Evolutionary conservation across 1,139 yeast species (phyloP).

Genomic region (Magnusiomyces tetraspermus): DNA sequence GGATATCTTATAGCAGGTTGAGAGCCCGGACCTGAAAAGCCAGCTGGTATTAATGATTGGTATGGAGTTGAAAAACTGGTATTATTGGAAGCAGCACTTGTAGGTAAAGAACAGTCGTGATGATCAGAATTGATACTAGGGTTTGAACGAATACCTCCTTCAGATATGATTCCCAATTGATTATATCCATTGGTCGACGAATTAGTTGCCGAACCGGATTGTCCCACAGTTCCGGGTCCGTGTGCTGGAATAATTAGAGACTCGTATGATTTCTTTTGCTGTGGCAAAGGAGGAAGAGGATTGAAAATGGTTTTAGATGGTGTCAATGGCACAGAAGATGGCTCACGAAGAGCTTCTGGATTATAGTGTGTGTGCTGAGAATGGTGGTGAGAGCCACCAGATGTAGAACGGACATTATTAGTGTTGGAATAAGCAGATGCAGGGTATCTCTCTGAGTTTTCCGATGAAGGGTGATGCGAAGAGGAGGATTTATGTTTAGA

Average conservation of each 20-base stretch:
- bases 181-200: background rate
- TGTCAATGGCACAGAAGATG: slow-evolving; percentile 13
- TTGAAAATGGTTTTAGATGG: slow-evolving; percentile 22
- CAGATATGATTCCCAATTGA: too few species aligned
- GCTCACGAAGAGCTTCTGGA: background rate
- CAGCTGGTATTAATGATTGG: background rate
- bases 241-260: slow-evolving; percentile 8
- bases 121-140: background rate
- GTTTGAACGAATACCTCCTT: too few species aligned
- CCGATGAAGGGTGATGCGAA: background rate
- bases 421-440: background rate
- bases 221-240: background rate
- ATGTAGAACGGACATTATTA: background rate
- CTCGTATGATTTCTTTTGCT: slow-evolving; percentile 13
- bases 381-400: too few species aligned
- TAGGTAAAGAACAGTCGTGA: background rate
- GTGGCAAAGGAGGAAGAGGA: slow-evolving; percentile 26
- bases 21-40: background rate
- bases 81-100: too few species aligned
- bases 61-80: background rate
- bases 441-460: too few species aligned
- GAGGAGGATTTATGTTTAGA: slow-evolving; percentile 1
- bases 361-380: background rate
- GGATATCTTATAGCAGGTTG: background rate
- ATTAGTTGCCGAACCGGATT: background rate